These are phyloP conservation scores for Calonectria naviculata DNA, from an alignment of 2,329 filamentous ascomycete species.

Conservation along the genomic window DNA sequence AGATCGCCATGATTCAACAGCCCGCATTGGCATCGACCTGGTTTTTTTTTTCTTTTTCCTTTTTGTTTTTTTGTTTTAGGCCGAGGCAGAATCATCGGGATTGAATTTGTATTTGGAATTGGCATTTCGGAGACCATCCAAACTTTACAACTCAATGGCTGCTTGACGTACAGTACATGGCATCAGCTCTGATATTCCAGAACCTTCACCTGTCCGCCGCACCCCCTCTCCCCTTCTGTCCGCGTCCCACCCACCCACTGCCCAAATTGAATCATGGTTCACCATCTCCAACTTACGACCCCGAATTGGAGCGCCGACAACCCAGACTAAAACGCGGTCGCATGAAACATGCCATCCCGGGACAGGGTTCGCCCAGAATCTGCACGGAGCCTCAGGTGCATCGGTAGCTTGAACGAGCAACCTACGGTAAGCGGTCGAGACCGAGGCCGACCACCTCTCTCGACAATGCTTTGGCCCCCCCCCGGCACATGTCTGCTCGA, in stretches of 20 bases:
- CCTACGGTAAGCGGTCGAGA: slow-evolving; percentile 24
- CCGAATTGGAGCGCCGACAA: not conserved
- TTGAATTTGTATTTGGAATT: not conserved
- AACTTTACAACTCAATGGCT: not conserved
- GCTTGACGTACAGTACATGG: not conserved
- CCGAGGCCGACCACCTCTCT: not conserved
- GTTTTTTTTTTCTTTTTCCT: too few relatives aligned
- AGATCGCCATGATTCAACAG: slow-evolving; percentile 22
- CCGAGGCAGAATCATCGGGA: too few relatives aligned
- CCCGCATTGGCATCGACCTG: not conserved
- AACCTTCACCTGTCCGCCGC: not conserved
- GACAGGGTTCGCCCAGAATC: not conserved
- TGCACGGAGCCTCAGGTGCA: slow-evolving; percentile 12
- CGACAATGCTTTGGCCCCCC: slow-evolving; percentile 3
- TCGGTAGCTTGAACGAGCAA: not conserved
- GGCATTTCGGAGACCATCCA: not conserved
- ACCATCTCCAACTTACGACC: not conserved
- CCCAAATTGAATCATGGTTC: not conserved
- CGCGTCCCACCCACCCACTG: not conserved
- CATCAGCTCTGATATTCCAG: not conserved
- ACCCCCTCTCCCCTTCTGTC: not conserved
- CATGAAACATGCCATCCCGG: slow-evolving; percentile 1
- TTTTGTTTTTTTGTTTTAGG: too few relatives aligned
- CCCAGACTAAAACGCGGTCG: not conserved
- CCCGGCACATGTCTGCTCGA: slow-evolving; percentile 14